Conservation (phyloP, 768 basidiomycete genomes). For the Mycena pura region DNA sequence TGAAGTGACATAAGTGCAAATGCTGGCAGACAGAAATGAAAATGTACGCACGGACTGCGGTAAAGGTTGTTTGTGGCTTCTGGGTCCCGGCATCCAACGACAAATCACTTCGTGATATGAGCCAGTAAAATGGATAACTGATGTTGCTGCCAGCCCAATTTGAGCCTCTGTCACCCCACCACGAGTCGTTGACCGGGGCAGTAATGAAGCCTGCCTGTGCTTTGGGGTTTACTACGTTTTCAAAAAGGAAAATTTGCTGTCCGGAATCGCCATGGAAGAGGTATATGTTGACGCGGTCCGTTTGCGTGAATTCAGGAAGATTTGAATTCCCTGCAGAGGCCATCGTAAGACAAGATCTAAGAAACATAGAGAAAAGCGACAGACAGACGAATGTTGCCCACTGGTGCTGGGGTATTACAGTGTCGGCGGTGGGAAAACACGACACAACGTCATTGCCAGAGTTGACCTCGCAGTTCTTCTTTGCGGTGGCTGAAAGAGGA, state of each 20-base stretch:
- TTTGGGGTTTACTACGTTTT: constrained; percentile 49
- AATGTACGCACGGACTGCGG: constrained; percentile 75
- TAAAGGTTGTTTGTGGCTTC: constrained; percentile 74
- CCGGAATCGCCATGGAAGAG: constrained; percentile 78
- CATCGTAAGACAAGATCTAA: constrained; percentile 25
- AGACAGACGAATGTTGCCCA: constrained; percentile 82
- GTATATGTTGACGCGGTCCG: constrained; percentile 72
- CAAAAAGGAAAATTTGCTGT: constrained; percentile 51
- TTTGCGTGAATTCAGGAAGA: constrained; percentile 69
- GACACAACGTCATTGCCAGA: constrained; percentile 78
- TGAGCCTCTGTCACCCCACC: constrained; percentile 67
- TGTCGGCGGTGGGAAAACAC: constrained; percentile 71
- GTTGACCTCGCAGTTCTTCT: constrained; percentile 54
- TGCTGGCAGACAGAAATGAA: background rate
- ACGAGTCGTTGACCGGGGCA: constrained; percentile 72
- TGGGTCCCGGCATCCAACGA: constrained; percentile 61
- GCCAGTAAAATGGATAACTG: constrained; percentile 78
- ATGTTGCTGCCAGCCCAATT: constrained; percentile 58
- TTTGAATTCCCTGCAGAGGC: constrained; percentile 71
- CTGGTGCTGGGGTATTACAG: constrained; percentile 71
- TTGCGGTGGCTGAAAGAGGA: constrained; percentile 46
- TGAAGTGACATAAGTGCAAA: constrained; percentile 35
- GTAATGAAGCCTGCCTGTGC: constrained; percentile 61
- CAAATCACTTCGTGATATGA: constrained; percentile 67
- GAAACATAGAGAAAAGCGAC: constrained; percentile 16